These are phyloP conservation scores for Xylariomycetidae sp. DNA, from an alignment of 2,329 filamentous ascomycete genomes.

Conservation along the genomic window DNA sequence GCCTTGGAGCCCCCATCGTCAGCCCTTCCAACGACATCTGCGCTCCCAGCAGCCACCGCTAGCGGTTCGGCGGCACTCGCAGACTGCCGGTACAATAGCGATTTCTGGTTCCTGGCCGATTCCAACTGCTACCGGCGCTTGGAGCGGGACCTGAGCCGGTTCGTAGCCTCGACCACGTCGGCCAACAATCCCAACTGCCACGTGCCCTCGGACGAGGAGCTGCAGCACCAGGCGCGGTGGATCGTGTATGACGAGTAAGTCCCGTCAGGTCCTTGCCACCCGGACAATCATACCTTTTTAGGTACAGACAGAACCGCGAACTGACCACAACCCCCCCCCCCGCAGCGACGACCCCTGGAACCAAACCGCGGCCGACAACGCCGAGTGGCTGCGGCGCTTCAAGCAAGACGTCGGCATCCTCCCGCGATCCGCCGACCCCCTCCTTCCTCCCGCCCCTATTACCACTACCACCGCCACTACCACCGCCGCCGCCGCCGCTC, in stretches of 20 bases:
- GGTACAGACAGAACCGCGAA: too few species aligned
- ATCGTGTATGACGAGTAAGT: conserved; percentile 56
- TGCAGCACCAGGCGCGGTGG: conserved; percentile 59
- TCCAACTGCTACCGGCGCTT: conserved; percentile 55
- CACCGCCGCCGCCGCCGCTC: conserved; percentile 39
- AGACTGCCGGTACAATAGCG: conserved; percentile 31
- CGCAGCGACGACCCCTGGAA: conserved; percentile 57
- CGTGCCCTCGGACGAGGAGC: conserved; percentile 53
- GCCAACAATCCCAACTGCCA: conserved; percentile 55
- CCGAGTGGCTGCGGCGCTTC: conserved; percentile 57
- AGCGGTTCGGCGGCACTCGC: conserved; percentile 6
- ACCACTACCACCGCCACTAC: conserved; percentile 14
- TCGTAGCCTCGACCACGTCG: conserved; percentile 47
- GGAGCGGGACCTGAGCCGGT: conserved; percentile 47
- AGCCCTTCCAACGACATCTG: too few species aligned
- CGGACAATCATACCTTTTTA: too few species aligned
- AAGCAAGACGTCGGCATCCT: conserved; percentile 52
- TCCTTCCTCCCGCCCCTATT: conserved; percentile 1
- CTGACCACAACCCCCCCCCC: too few species aligned
- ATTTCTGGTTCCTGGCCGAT: conserved; percentile 54
- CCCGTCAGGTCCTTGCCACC: too few species aligned
- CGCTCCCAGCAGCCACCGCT: conserved; percentile 6
- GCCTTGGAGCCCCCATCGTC: too few species aligned
- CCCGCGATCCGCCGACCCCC: conserved; percentile 17
- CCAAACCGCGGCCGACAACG: conserved; percentile 57